Base-by-base conservation (phyloP, 73 alveolate genomes). In the Stentor roeselii region DNA sequence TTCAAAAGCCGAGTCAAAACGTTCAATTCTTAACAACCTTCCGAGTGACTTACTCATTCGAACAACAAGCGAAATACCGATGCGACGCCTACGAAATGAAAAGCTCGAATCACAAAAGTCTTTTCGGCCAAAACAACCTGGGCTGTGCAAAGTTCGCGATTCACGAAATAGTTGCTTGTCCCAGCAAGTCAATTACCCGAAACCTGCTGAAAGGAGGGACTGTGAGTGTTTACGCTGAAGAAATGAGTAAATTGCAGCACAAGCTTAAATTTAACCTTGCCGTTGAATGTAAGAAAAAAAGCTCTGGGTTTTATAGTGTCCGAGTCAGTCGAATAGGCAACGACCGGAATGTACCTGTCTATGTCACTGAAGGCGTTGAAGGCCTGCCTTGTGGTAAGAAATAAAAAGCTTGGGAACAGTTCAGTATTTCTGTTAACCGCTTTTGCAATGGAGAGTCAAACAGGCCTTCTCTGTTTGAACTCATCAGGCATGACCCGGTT, bases 131-230 rank as follows among this genome's bases (percentile, higher is more conserved):
- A 67, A 40, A 27, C 37, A 14, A n/a, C 41, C 11, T 67, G 11
- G 80, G 80, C 27, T 27, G 27, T 2, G 42, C 37, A 0, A 0
- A 32, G 80, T 67, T 15, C 41, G 34, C 15, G 15, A 67, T 67
- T 32, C 80, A 67, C 34, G 80, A 67, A 67, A 67, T 67, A 27
- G 80, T 67, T 2, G 21, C 42, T 67, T n/a, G 42, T 1, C 80
- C 80, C 1, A 34, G 27, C 34, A 21, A 32, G 41, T 27, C 27
- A 21, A n/a, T 67, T 2, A 2, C 80, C 11, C 21, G 80, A 2
- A n/a, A 67, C 1, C 80, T 67, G 80, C 0, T n/a, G 34, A 67
- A 67, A 67, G 37, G n/a, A 67, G 80, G 80, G 42, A 1, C 37
- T 1, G 11, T 67, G 1, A 67, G 42, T 67, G 80, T 67, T 21